Evolutionary conservation across 192 early-diverging fungal species (phyloP).

Genomic region (Globomyces pollinis-pini): DNA sequence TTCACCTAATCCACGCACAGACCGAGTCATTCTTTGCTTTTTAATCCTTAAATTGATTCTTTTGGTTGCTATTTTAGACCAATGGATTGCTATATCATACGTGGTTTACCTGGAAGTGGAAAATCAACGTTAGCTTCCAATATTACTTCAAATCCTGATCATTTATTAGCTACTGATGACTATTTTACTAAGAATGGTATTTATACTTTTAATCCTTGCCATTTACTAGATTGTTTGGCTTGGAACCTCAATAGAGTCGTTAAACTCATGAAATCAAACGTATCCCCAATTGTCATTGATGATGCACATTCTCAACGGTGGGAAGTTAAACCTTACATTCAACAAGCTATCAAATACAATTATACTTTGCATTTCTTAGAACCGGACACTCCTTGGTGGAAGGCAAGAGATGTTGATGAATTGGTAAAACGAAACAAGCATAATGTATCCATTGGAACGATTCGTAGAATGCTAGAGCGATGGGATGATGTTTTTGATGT

Average conservation of each 20-base stretch:
- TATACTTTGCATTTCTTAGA: slow-evolving; percentile 27
- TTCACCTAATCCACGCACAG: not conserved
- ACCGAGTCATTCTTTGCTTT: too few species aligned
- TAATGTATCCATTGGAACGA: slow-evolving; percentile 25
- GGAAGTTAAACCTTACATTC: slow-evolving; percentile 42
- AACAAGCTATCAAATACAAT: slow-evolving; percentile 13
- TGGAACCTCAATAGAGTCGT: slow-evolving; percentile 33
- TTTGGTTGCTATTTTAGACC: too few species aligned
- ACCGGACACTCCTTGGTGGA: slow-evolving; percentile 36
- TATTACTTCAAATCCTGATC: not conserved
- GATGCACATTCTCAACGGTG: slow-evolving; percentile 35
- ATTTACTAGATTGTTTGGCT: slow-evolving; percentile 23
- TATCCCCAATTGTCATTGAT: slow-evolving; percentile 37
- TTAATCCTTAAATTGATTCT: too few species aligned
- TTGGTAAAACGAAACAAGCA: slow-evolving; percentile 30
- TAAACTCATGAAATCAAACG: not conserved
- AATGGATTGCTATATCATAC: too few species aligned
- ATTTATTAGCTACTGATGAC: slow-evolving; percentile 42
- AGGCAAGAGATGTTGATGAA: slow-evolving; percentile 15
- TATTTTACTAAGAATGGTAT: slow-evolving; percentile 22
- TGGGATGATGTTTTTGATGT: slow-evolving; percentile 33
- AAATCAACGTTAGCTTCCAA: slow-evolving; percentile 34
- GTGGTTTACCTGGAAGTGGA: slow-evolving; percentile 35
- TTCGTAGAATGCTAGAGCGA: slow-evolving; percentile 34
- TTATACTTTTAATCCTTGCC: slow-evolving; percentile 31